phyloP scores from a whole-genome alignment of 2,329 filamentous ascomycete species.

The Cordyceps fumosorosea region DNA sequence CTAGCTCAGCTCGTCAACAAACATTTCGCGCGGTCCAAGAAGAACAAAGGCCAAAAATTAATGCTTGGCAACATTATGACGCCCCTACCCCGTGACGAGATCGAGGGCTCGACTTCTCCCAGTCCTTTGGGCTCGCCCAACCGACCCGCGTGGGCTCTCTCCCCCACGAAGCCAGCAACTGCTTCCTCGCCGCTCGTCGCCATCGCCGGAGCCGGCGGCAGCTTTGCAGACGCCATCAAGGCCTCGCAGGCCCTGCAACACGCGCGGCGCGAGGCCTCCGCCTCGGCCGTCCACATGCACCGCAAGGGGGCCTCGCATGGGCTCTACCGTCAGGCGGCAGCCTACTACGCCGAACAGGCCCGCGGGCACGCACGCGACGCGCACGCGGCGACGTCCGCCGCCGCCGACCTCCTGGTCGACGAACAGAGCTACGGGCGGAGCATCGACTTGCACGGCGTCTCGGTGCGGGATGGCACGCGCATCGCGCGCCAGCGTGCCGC shows the following conservation, averaged over 20 bases:
- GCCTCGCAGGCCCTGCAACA: slow-evolving; percentile 23
- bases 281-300: slow-evolving; percentile 35
- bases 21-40: slow-evolving; percentile 32
- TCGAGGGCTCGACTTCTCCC: slow-evolving; percentile 19
- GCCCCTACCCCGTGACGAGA: slow-evolving; percentile 28
- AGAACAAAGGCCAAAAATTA: slow-evolving; percentile 29
- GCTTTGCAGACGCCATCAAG: slow-evolving; percentile 24
- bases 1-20: slow-evolving; percentile 35
- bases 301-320: slow-evolving; percentile 58
- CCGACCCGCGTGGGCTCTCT: background rate
- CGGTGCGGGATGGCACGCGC: slow-evolving; percentile 70
- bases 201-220: slow-evolving; percentile 17
- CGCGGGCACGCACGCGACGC: slow-evolving; percentile 56
- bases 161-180: slow-evolving; percentile 5
- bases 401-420: slow-evolving; percentile 65
- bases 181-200: background rate
- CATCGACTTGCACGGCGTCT: slow-evolving; percentile 79
- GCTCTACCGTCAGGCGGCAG: slow-evolving; percentile 68
- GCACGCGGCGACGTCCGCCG: slow-evolving; percentile 52
- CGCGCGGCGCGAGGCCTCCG: slow-evolving; percentile 25
- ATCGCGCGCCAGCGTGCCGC: slow-evolving; percentile 64
- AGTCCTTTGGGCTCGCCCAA: background rate
- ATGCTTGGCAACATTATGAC: slow-evolving; percentile 32
- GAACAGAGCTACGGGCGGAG: slow-evolving; percentile 53
- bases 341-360: slow-evolving; percentile 66